Evolutionary conservation across 2,329 filamentous ascomycete species (phyloP).

Genomic region (Hypoxylon sp.): DNA sequence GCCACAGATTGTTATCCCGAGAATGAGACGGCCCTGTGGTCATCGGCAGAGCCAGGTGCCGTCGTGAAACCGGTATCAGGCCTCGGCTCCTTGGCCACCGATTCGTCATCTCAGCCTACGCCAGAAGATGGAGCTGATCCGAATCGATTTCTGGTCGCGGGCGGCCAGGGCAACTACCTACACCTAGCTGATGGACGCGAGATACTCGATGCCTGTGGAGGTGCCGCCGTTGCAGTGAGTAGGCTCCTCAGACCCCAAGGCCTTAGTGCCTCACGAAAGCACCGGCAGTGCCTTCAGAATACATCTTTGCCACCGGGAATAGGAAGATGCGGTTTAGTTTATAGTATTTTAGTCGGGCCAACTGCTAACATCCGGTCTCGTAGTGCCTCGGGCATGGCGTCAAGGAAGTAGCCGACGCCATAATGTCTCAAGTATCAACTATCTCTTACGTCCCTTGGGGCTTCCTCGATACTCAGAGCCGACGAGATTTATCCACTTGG

Average conservation of each 20-base stretch:
- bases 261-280: background rate
- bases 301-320: background rate
- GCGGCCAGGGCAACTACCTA: slow-evolving; percentile 27
- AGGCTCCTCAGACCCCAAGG: background rate
- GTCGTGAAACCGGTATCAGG: background rate
- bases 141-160: slow-evolving; percentile 17
- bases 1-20: slow-evolving; percentile 4
- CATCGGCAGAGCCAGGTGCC: slow-evolving; percentile 1
- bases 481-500: slow-evolving; percentile 56
- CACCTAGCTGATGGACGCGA: slow-evolving; percentile 26
- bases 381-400: slow-evolving; percentile 72
- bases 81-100: slow-evolving; percentile 4
- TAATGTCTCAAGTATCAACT: slow-evolving; percentile 58
- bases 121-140: background rate
- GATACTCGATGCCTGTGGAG: slow-evolving; percentile 76
- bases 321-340: background rate
- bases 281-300: background rate
- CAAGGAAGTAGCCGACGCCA: slow-evolving; percentile 64
- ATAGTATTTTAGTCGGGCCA: background rate
- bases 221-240: slow-evolving; percentile 69
- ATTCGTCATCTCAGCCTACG: background rate
- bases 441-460: slow-evolving; percentile 46
- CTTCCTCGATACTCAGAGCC: slow-evolving; percentile 62
- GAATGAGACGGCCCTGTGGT: slow-evolving; percentile 7
- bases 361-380: slow-evolving; percentile 4